Evolutionary conservation across 345 rosid genomes (phyloP).

Genomic region (Eucalyptus pumila): DNA sequence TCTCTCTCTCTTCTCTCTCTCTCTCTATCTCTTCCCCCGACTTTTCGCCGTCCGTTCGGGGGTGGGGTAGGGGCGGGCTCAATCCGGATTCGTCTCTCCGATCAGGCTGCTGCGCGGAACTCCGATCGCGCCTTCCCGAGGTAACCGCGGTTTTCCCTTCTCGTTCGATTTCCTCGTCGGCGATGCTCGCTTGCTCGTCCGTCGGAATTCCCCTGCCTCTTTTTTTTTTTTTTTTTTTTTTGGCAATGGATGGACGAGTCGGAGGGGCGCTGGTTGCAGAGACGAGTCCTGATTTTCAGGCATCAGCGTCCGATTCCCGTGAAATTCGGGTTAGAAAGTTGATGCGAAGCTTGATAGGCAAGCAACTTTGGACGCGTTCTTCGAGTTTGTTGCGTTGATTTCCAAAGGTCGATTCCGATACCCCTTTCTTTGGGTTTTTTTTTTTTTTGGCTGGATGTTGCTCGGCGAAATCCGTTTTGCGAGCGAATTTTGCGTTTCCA

Average conservation of each 20-base stretch:
- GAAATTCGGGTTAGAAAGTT: not conserved
- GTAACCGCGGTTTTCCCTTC: not conserved
- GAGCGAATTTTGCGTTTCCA: not conserved
- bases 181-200: not conserved
- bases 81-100: not conserved
- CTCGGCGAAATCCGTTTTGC: not conserved
- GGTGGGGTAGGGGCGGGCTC: too few species aligned
- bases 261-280: not conserved
- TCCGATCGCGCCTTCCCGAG: not conserved
- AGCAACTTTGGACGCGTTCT: not conserved
- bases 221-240: too few species aligned
- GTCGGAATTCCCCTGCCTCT: not conserved
- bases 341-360: not conserved
- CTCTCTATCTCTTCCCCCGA: not conserved
- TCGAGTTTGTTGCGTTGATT: not conserved
- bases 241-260: not conserved
- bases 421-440: not conserved
- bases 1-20: not conserved
- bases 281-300: not conserved
- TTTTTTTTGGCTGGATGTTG: not conserved
- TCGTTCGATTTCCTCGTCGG: not conserved
- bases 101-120: not conserved
- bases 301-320: not conserved
- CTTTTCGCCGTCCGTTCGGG: not conserved
- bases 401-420: not conserved